Percentiles rank a stretch among this genome's conserved stretches.
phyloP scores from a whole-genome alignment of 345 rosid genomes.

The Fremontodendron californicum region DNA sequence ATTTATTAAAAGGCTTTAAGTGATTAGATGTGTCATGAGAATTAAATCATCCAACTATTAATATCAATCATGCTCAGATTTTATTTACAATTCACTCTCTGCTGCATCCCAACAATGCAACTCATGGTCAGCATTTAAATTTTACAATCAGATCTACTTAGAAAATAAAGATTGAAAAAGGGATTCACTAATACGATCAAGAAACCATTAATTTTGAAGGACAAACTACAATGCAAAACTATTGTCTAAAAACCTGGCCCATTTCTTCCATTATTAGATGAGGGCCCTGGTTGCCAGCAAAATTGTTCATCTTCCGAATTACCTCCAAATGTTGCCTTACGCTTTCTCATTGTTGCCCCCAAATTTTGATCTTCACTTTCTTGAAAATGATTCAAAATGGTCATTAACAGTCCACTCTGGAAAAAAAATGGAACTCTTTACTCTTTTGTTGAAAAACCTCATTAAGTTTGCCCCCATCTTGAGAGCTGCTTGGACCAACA shows the following conservation, averaged over 20 bases:
- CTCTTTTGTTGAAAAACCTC: constrained; percentile 27
- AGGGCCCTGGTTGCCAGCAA: constrained; percentile 31
- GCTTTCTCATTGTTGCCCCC: constrained; percentile 44
- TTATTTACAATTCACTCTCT: constrained; percentile 11
- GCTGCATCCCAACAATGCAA: constrained; percentile 19
- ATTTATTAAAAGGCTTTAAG: background rate
- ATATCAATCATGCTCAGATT: background rate
- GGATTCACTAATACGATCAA: constrained; percentile 20
- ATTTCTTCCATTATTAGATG: constrained; percentile 31
- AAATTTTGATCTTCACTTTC: constrained; percentile 31
- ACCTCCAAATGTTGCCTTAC: constrained; percentile 36
- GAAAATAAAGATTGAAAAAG: constrained; percentile 22
- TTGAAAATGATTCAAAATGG: constrained; percentile 27
- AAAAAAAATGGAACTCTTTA: constrained; percentile 53
- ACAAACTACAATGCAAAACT: constrained; percentile 24
- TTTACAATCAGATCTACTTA: constrained; percentile 22
- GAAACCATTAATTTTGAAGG: constrained; percentile 13
- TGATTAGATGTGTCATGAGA: background rate
- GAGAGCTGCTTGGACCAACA: constrained; percentile 33
- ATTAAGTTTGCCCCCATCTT: constrained; percentile 23
- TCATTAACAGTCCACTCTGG: constrained; percentile 41
- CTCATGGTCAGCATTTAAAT: constrained; percentile 18
- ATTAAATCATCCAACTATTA: background rate
- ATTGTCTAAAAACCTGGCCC: constrained; percentile 46
- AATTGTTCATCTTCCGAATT: constrained; percentile 33